Percentiles rank a stretch among this genome's conserved stretches.
Evolutionary conservation across 2,329 filamentous ascomycete species (phyloP).

Genomic region (Aspergillus eucalypticola): DNA sequence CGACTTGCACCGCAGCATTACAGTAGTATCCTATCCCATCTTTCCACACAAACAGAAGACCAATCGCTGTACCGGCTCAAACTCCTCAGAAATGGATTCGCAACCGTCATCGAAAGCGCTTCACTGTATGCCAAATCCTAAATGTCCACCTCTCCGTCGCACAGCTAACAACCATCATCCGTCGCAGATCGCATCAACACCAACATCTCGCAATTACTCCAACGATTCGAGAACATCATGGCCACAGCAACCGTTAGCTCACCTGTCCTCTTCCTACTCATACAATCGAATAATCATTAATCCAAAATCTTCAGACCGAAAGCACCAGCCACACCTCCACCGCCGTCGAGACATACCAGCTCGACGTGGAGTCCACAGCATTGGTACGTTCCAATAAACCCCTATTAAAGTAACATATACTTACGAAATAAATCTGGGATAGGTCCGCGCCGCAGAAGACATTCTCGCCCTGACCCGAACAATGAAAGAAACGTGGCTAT

Average conservation of each 20-base stretch:
- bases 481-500: conserved; percentile 68
- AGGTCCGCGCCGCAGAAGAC: conserved; percentile 65
- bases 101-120: conserved; percentile 26
- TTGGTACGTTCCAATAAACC: too few relatives aligned
- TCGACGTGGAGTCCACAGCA: conserved; percentile 60
- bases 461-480: conserved; percentile 61
- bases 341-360: conserved; percentile 59
- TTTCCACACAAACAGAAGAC: background rate
- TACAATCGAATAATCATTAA: too few relatives aligned
- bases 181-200: conserved; percentile 46
- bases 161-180: background rate
- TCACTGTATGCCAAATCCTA: conserved; percentile 14
- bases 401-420: too few relatives aligned
- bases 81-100: conserved; percentile 32
- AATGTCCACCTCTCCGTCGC: background rate
- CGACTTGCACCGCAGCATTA: conserved; percentile 16
- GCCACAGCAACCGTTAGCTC: conserved; percentile 51
- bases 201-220: conserved; percentile 49
- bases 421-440: background rate
- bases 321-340: conserved; percentile 56
- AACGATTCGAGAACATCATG: conserved; percentile 59
- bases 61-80: background rate
- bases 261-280: too few relatives aligned
- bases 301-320: conserved; percentile 41
- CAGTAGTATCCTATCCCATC: background rate